Evolutionary conservation across 1,139 yeast species (phyloP).

Genomic region (Kodamaea derodonti): DNA sequence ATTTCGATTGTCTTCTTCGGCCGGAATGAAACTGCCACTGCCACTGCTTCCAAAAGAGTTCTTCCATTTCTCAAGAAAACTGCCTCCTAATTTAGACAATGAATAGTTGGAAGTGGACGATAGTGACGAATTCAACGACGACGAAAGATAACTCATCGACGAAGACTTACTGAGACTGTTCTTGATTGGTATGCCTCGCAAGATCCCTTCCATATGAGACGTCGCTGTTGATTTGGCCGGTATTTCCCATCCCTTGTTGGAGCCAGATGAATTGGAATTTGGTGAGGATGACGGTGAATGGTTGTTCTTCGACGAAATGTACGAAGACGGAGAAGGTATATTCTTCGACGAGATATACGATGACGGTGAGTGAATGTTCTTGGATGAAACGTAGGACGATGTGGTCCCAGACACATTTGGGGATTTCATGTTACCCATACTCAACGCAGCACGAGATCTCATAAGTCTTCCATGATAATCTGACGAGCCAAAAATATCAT

Average conservation of each 20-base stretch:
- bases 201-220: slow-evolving; percentile 12
- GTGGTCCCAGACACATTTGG: too few species aligned
- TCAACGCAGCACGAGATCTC: too few species aligned
- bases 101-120: slow-evolving; percentile 40
- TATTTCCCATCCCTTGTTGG: slow-evolving; percentile 37
- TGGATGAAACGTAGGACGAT: too few species aligned
- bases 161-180: slow-evolving; percentile 26
- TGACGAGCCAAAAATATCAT: too few species aligned
- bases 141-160: slow-evolving; percentile 25
- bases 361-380: too few species aligned
- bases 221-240: slow-evolving; percentile 28
- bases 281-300: not conserved
- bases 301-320: too few species aligned
- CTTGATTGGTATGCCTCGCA: slow-evolving; percentile 21
- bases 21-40: not conserved
- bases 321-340: too few species aligned
- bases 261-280: not conserved
- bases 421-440: too few species aligned
- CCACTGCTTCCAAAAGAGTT: slow-evolving; percentile 10
- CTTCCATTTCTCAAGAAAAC: slow-evolving; percentile 48
- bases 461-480: too few species aligned
- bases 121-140: slow-evolving; percentile 41
- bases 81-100: slow-evolving; percentile 39
- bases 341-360: too few species aligned
- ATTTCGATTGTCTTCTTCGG: slow-evolving; percentile 15